A percentile compares a stretch with the other conserved stretches of the same genome.
Conservation (phyloP, 108 stramenopile species). For the Nitzschia inconspicua region DNA sequence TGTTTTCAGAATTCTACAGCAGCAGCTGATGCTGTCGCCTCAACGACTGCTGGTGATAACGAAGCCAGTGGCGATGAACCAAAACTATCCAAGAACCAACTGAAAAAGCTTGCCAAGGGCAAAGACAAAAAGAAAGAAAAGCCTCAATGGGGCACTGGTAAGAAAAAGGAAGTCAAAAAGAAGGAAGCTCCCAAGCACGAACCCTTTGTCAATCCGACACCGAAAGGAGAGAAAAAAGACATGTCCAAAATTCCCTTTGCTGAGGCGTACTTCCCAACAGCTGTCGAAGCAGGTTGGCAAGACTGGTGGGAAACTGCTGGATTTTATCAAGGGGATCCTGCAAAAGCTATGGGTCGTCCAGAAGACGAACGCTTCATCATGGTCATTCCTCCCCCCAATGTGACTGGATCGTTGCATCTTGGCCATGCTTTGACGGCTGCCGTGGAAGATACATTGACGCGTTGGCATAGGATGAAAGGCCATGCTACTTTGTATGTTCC, state of each 20-base stretch:
- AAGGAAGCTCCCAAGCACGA: slow-evolving; percentile 32
- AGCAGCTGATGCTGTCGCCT: too few relatives aligned
- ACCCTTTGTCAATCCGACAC: slow-evolving; percentile 81
- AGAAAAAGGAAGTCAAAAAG: slow-evolving; percentile 55
- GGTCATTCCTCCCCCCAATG: slow-evolving; percentile 99
- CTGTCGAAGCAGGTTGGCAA: slow-evolving; percentile 98
- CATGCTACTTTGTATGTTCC: slow-evolving; percentile 98
- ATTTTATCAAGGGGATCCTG: slow-evolving; percentile 88
- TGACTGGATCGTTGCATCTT: slow-evolving; percentile 96
- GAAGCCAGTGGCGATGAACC: slow-evolving; percentile 22
- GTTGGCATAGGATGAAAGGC: slow-evolving; percentile 99
- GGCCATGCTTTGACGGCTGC: slow-evolving; percentile 99
- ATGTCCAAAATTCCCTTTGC: slow-evolving; percentile 75
- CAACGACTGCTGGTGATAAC: too few relatives aligned
- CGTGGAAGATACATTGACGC: slow-evolving; percentile 95
- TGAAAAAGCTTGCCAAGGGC: slow-evolving; percentile 82
- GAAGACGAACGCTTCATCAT: slow-evolving; percentile 95
- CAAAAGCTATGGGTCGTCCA: slow-evolving; percentile 51
- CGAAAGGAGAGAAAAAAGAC: slow-evolving; percentile 87
- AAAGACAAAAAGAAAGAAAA: slow-evolving; percentile 77
- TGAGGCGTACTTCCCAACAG: slow-evolving; percentile 90
- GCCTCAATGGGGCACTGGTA: slow-evolving; percentile 78
- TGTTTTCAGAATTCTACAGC: too few relatives aligned
- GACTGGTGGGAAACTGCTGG: slow-evolving; percentile 97
- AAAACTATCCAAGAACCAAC: slow-evolving; percentile 74